Conservation (phyloP, 2,329 filamentous ascomycete genomes). For the Chalara sp. region DNA sequence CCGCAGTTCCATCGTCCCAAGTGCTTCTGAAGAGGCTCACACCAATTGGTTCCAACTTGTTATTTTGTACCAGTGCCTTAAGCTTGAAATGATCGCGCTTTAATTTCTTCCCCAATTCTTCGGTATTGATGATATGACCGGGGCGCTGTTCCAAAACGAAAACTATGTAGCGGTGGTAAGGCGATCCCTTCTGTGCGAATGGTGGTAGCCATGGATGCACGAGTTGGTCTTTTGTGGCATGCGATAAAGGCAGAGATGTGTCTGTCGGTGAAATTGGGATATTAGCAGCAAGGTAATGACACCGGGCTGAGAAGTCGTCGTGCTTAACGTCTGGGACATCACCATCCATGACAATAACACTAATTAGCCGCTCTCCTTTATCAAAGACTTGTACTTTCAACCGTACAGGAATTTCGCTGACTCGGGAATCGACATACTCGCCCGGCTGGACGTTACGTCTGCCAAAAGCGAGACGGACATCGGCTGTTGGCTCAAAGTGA, state of each 20-base stretch:
- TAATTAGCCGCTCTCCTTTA: conserved; percentile 72
- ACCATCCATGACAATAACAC: conserved; percentile 78
- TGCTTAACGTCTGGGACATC: conserved; percentile 77
- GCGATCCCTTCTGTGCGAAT: conserved; percentile 80
- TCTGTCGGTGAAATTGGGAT: conserved; percentile 55
- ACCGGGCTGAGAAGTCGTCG: conserved; percentile 73
- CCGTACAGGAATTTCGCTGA: conserved; percentile 67
- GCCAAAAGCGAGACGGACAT: conserved; percentile 77
- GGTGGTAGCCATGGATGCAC: conserved; percentile 78
- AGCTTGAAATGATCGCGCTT: conserved; percentile 65
- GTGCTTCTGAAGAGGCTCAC: conserved; percentile 80
- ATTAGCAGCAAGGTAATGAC: conserved; percentile 80
- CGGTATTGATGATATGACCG: conserved; percentile 50
- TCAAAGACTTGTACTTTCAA: conserved; percentile 83
- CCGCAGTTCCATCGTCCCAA: conserved; percentile 85
- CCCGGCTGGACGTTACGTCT: conserved; percentile 66
- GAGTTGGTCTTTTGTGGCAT: conserved; percentile 55
- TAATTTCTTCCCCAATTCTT: conserved; percentile 47
- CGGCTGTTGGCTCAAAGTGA: conserved; percentile 67
- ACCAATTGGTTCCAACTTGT: conserved; percentile 66
- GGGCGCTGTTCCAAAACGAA: conserved; percentile 76
- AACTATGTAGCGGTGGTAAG: conserved; percentile 83
- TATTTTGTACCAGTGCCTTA: conserved; percentile 65
- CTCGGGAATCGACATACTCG: conserved; percentile 65
- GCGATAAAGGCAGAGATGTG: conserved; percentile 58